Conservation (phyloP, 345 rosid species). For the Raphanus sativus region DNA sequence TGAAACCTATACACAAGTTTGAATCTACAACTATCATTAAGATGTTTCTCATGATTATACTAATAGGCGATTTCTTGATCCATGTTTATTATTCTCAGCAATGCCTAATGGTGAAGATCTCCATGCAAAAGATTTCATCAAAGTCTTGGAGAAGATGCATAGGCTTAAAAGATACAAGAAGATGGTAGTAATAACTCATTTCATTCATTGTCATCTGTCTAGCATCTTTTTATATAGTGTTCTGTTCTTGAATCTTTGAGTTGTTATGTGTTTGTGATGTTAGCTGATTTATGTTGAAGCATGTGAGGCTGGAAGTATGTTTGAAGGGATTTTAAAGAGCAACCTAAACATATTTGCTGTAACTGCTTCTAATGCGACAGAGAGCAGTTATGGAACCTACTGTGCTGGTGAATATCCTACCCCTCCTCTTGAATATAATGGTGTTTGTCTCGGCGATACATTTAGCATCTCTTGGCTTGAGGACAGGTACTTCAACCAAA, state of each 20-base stretch:
- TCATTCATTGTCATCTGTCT: not conserved
- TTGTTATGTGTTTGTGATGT: not conserved
- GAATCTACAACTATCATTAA: not conserved
- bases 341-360: slow-evolving; percentile 48
- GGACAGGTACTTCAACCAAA: slow-evolving; percentile 52
- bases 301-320: slow-evolving; percentile 68
- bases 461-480: slow-evolving; percentile 85
- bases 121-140: slow-evolving; percentile 45
- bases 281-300: slow-evolving; percentile 67
- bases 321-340: slow-evolving; percentile 53
- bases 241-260: not conserved
- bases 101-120: slow-evolving; percentile 43
- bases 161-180: slow-evolving; percentile 43
- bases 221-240: not conserved
- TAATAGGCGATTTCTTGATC: not conserved
- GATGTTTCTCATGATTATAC: slow-evolving; percentile 6
- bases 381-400: slow-evolving; percentile 56
- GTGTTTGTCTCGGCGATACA: slow-evolving; percentile 61
- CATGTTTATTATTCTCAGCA: slow-evolving; percentile 27
- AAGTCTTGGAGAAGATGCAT: slow-evolving; percentile 52
- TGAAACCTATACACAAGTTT: no score
- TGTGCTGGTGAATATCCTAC: slow-evolving; percentile 37
- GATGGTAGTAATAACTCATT: slow-evolving; percentile 40
- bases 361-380: slow-evolving; percentile 60
- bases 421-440: slow-evolving; percentile 28